Base-by-base conservation (phyloP, 352 stramenopile species). In the Halophytophthora polymorphica region DNA sequence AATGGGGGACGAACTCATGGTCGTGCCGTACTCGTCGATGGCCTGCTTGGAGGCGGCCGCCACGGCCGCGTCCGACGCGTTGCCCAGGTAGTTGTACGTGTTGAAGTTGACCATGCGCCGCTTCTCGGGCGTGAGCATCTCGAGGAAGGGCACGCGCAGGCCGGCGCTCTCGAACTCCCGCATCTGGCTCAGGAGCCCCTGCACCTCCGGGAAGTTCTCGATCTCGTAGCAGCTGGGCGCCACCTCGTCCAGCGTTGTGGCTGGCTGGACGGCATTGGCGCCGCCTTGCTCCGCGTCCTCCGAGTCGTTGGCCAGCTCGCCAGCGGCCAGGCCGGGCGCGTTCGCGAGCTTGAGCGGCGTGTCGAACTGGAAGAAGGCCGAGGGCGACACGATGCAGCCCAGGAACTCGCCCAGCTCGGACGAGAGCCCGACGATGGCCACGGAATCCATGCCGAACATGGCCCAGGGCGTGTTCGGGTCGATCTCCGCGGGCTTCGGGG, bases 61-160 rank as follows among this genome's bases (percentile, higher is more conserved):
- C 13, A 90, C 77, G 19, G 69, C 60, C 13, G 56, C 48, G 59
- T 90, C 68, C 22, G 70, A 82, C 2, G 82, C 78, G 41, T 90
- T 86, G 17, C 82, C 82, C 14, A 92, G 67, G 52, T 92, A 92
- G 52, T 92, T 92, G 71, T 92, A 92, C 40, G 82, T 90, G 67
- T 90, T 90, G 61, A 89, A 90, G 74, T 93, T 93, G 22, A 78
- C 69, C 73, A 86, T 86, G 38, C 73, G 66, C 12, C 78, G 71
- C 64, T 85, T 89, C 48, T 83, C 77, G 1, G 74, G 56, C 22
- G 78, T 89, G 4, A 92, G 58, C 21, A 74, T 78, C 40, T 92
- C 81, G 36, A 92, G 58, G 43, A 74, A 92, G 41, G 78, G 78
- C 28, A 92, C 74, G 7, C 56, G 56, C 49, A 93, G 61, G 28